Conservation (phyloP, 2,329 filamentous ascomycete species). For the Paecilomyces niveus region DNA sequence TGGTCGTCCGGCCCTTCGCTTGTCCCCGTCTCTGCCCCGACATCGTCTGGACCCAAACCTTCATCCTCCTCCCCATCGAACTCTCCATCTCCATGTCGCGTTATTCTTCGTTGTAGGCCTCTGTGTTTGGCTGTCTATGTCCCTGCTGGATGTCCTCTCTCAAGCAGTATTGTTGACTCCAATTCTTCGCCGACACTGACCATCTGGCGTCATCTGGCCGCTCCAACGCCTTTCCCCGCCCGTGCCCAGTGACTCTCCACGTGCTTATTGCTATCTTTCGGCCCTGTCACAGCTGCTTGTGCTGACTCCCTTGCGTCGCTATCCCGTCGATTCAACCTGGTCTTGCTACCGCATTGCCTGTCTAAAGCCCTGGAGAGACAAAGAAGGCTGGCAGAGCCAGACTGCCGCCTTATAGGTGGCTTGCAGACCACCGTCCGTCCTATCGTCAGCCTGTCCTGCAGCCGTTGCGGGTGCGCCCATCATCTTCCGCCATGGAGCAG, state of each 20-base stretch:
- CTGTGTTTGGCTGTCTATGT: not conserved
- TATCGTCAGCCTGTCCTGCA: not conserved
- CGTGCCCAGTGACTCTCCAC: not conserved
- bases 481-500: constrained; percentile 27
- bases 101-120: not conserved
- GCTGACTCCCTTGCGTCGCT: not conserved
- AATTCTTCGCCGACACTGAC: not conserved
- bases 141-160: not conserved
- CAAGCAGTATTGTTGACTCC: not conserved
- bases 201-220: not conserved
- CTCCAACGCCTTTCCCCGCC: not conserved
- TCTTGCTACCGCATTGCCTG: not conserved
- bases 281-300: not conserved
- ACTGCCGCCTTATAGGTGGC: not conserved
- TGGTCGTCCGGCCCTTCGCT: not conserved
- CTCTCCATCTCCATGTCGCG: not conserved
- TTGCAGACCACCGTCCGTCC: not conserved
- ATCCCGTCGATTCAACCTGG: not conserved
- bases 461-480: constrained; percentile 4
- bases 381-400: not conserved
- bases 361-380: not conserved
- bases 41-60: not conserved
- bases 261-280: not conserved
- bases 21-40: not conserved
- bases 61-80: not conserved